These are phyloP conservation scores for Taxillus chinensis DNA, from an alignment of 164 flowering plant species.

Conservation along the genomic window DNA sequence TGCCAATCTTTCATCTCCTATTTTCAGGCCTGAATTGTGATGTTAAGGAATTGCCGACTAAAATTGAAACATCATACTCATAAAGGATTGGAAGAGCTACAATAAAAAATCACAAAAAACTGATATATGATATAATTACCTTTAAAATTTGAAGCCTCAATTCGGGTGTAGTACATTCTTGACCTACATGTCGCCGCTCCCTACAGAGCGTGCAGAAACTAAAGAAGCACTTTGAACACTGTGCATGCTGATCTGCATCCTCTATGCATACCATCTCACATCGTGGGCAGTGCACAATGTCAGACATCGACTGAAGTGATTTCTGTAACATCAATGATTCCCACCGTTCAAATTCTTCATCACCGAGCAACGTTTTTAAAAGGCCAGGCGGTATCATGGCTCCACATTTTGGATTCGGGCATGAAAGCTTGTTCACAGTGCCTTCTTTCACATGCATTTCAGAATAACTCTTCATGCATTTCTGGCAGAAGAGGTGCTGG, in stretches of 20 bases:
- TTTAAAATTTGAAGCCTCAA: conserved; percentile 53
- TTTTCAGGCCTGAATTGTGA: no score
- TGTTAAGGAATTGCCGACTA: no score
- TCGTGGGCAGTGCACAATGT: conserved; percentile 79
- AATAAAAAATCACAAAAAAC: no score
- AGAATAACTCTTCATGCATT: conserved; percentile 73
- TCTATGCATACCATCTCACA: conserved; percentile 89
- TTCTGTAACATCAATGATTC: conserved; percentile 70
- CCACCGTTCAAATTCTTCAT: conserved; percentile 80
- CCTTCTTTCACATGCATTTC: conserved; percentile 77
- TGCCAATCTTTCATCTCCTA: no score
- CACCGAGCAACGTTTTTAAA: conserved; percentile 57
- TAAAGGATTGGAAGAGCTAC: no score
- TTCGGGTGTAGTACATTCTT: conserved; percentile 63
- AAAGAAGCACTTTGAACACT: conserved; percentile 78
- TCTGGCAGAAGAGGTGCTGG: conserved; percentile 74
- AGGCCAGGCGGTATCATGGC: conserved; percentile 67
- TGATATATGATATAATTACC: conserved; percentile 26
- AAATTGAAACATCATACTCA: no score
- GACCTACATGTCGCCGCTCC: conserved; percentile 77
- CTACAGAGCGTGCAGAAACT: conserved; percentile 88
- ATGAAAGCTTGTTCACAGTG: conserved; percentile 54
- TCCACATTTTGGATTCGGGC: conserved; percentile 66
- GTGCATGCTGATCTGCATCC: conserved; percentile 77
- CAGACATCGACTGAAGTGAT: conserved; percentile 83